Percentiles rank a stretch among this genome's conserved stretches.
Conservation (phyloP, 2,329 filamentous ascomycete genomes). For the Pseudocercospora cruenta region DNA sequence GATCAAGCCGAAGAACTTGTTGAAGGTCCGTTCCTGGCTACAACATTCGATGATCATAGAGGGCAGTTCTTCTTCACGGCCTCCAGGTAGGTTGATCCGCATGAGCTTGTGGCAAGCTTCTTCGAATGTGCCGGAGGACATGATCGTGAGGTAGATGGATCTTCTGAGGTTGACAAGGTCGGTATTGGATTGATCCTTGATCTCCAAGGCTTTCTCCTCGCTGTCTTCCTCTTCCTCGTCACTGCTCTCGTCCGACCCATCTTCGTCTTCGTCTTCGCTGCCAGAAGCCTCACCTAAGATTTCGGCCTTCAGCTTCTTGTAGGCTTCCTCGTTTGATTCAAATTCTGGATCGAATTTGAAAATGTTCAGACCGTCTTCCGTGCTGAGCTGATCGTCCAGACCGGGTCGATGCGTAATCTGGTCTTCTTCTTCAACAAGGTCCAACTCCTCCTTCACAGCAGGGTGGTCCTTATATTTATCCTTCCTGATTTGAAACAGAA, state of each 20-base stretch:
- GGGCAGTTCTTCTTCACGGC: constrained; percentile 85
- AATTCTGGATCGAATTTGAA: constrained; percentile 93
- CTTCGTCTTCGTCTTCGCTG: constrained; percentile 79
- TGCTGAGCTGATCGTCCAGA: constrained; percentile 80
- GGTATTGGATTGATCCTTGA: constrained; percentile 96
- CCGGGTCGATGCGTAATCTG: constrained; percentile 90
- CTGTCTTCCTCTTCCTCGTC: constrained; percentile 66
- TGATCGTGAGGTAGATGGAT: constrained; percentile 96
- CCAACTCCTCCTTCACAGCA: constrained; percentile 86
- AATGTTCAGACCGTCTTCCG: constrained; percentile 86
- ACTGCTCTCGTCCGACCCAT: constrained; percentile 56
- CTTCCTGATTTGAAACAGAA: constrained; percentile 93
- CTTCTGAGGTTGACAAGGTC: constrained; percentile 90
- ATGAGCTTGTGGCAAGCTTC: constrained; percentile 97
- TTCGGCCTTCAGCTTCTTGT: constrained; percentile 87
- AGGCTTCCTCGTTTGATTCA: constrained; percentile 88
- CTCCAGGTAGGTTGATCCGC: constrained; percentile 78
- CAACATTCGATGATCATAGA: constrained; percentile 98
- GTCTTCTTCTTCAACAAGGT: constrained; percentile 95
- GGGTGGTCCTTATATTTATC: constrained; percentile 96
- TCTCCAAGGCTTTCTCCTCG: constrained; percentile 79
- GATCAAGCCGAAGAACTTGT: constrained; percentile 94
- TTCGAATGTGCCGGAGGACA: constrained; percentile 94
- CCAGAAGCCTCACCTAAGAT: constrained; percentile 80
- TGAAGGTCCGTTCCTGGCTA: constrained; percentile 94